Base-by-base conservation (phyloP, 345 rosid species). In the Hypericum androsaemum region DNA sequence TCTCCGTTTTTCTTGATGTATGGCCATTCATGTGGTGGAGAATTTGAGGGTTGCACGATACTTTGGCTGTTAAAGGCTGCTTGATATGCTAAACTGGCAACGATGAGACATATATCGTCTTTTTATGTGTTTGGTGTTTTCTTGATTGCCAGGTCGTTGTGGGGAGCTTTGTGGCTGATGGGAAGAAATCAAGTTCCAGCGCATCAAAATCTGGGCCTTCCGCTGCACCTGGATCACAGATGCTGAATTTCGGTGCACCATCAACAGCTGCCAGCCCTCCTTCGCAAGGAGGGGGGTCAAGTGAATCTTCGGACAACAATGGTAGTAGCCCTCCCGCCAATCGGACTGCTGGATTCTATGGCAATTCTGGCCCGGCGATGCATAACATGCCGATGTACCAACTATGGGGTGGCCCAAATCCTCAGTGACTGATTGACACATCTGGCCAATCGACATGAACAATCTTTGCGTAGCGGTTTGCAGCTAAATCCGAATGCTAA, bases 91-190 rank as follows among this genome's bases (percentile, higher is more conserved):
- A 4, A 22, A 22, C 32, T 22, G 32, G 32, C 12, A 57, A 32
- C 45, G 11, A 5, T 46, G 16, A 37, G 7, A 39, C 3, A 0
- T 8, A 13, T 41, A 50, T 13, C 15, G 14, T 5, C 14, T 22
- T 22, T 22, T 22, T 22, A 22, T 22, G 32, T 22, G 32, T 22
- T 22, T 22, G 32, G 4, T 22, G 7, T 39, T 12, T 15, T 35
- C 12, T 41, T 51, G 43, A 45, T 56, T 68, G 46, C 12, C 70
- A 90, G 98, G 73, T 90, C 16, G 81, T 88, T 46, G 80, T 88
- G 38, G 98, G 96, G 54, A 88, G 98, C 83, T 92, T 92, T 57
- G 61, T 85, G 22, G 76, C 74, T 0, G 88, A 77, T 41, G 77
- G 69, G 37, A 90, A 75, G 66, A 90, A 82, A 68, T 54, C 59